Evolutionary conservation across 2,329 filamentous ascomycete genomes (phyloP), one percentile per base, ranked within the genome.

Genomic region (Colletotrichum sp.): DNA sequence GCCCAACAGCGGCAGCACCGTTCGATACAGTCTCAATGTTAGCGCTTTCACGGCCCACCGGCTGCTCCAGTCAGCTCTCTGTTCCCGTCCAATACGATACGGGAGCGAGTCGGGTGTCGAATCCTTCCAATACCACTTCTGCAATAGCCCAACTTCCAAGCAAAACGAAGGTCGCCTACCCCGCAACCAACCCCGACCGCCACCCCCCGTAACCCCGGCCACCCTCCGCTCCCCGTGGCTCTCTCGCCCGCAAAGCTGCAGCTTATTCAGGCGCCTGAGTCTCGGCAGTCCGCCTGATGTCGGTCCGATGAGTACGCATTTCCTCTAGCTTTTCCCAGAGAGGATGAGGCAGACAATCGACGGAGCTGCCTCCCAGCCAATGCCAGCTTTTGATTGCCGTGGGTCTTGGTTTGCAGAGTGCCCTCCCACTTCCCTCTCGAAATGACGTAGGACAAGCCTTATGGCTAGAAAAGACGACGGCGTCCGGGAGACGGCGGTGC

Each of bases 251-350:
- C 75, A 65, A 55, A 30, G 12, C 67, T 77, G 64, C 63, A 75
- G 58, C 72, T 77, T 69, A 71, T 69, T 63, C 68, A 77, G 72
- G 75, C 72, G 52, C 48, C 12, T 76, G 18, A 36, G 72, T 64
- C 75, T 77, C 72, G 68, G 75, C 68, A 75, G 64, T 75, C 67
- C 65, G 75, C 65, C 72, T 65, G 38, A 43, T 71, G 34, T 77
- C 72, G 75, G 72, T 67, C 75, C 57, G 75, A 72, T 69, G 70
- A 32, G 43, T 26, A 64, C 10, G 71, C 10, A 8, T 67, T 30
- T 32, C 36, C 30, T 72, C 21, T 26, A 30, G 21, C 34, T 34
- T 36, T 52, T 28, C 43, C n/a, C n/a, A 8, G 24, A 30, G 9
- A 21, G 63, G 21, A 57, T 2, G 36, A 38, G 57, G 38, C 24